Percentiles rank a stretch among this genome's conserved stretches.
phyloP scores from a whole-genome alignment of 2,329 filamentous ascomycete species.

The Pseudogymnoascus sp. region DNA sequence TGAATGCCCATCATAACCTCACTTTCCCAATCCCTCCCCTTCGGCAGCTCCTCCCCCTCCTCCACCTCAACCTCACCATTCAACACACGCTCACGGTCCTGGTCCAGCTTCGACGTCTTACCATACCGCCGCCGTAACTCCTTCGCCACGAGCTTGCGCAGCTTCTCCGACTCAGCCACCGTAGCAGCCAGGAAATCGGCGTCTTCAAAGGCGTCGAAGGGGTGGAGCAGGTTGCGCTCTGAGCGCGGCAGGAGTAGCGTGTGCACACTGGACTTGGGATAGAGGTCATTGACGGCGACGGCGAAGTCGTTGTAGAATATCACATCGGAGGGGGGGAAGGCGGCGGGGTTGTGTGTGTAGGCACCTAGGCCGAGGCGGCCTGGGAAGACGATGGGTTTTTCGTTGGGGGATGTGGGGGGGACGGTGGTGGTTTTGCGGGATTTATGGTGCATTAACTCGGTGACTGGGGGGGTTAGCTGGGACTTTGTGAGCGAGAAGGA shows the following conservation, averaged over 20 bases:
- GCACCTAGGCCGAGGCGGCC: constrained; percentile 53
- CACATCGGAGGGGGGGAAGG: constrained; percentile 49
- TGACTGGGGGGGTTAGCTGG: constrained; percentile 30
- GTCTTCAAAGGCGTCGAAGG: constrained; percentile 70
- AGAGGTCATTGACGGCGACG: constrained; percentile 73
- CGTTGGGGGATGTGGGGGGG: constrained; percentile 11
- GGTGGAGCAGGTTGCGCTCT: constrained; percentile 54
- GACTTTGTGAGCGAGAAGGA: not conserved
- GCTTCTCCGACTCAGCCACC: constrained; percentile 47
- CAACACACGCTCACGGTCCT: constrained; percentile 54
- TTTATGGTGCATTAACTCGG: constrained; percentile 40
- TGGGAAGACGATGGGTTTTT: constrained; percentile 31
- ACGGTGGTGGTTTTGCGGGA: constrained; percentile 15
- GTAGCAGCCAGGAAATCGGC: constrained; percentile 57
- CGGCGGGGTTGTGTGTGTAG: constrained; percentile 56
- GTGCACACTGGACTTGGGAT: constrained; percentile 78
- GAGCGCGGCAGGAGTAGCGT: constrained; percentile 79
- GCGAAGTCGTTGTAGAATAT: constrained; percentile 60
- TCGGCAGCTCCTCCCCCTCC: constrained; percentile 44
- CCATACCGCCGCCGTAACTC: constrained; percentile 68
- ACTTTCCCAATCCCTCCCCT: constrained; percentile 66
- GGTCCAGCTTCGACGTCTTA: constrained; percentile 52
- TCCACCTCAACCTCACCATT: constrained; percentile 45
- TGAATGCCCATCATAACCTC: constrained; percentile 77
- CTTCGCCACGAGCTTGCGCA: constrained; percentile 57